Conservation (phyloP, 1,284 basidiomycete species). For the Cutaneotrichosporon daszewskae region DNA sequence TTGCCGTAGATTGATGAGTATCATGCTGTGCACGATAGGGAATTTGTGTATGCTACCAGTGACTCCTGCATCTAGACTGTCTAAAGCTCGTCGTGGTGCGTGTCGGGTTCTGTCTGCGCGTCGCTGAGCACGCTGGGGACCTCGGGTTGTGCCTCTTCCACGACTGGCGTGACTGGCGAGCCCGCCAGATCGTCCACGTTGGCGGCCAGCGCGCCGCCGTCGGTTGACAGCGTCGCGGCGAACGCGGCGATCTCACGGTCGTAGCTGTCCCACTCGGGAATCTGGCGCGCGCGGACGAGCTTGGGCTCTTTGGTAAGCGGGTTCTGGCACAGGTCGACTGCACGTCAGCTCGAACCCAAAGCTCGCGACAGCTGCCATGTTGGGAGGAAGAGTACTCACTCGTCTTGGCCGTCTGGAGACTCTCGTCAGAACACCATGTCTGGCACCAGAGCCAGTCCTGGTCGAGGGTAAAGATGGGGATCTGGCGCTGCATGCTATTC, state of each 20-base stretch:
- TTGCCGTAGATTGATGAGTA: background rate
- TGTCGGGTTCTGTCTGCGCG: background rate
- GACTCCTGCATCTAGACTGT: background rate
- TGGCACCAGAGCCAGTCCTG: conserved; percentile 87
- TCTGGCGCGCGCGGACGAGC: conserved; percentile 81
- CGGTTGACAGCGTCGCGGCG: conserved; percentile 54
- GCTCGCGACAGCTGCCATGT: no score
- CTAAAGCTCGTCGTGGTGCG: conserved; percentile 10
- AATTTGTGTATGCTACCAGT: no score
- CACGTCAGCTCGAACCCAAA: conserved; percentile 33
- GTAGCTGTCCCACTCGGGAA: conserved; percentile 95
- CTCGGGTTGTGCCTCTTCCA: conserved; percentile 4
- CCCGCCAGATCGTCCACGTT: conserved; percentile 64
- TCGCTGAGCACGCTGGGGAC: no score
- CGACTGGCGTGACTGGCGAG: background rate
- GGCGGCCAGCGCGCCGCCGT: conserved; percentile 52
- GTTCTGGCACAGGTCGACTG: conserved; percentile 89
- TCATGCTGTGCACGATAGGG: conserved; percentile 3
- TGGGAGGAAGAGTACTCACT: no score
- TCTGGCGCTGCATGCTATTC: conserved; percentile 79
- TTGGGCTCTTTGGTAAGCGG: conserved; percentile 97
- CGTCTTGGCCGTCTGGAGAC: conserved; percentile 52
- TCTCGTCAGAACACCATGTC: conserved; percentile 52
- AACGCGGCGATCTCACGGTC: conserved; percentile 59
- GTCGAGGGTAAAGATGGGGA: conserved; percentile 80